Base-by-base conservation (phyloP, 139 green algal species). In the Axilococcus clingmanii region DNA sequence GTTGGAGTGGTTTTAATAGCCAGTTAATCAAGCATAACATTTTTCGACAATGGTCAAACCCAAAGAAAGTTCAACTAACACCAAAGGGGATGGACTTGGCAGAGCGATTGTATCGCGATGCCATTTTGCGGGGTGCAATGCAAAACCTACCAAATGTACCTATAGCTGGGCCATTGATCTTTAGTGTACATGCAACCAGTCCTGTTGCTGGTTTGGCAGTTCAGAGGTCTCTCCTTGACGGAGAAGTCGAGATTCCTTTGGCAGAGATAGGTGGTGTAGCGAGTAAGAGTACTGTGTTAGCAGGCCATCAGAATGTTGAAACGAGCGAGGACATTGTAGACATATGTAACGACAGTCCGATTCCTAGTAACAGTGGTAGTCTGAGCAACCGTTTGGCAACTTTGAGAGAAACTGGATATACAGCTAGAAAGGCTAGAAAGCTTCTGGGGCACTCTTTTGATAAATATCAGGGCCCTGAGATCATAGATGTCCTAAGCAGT, bases 31-130 rank as follows among this genome's bases (percentile, higher is more conserved):
- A 42, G 17, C 49, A 56, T 23, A 51, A 50, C 3, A 40, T 72
- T 27, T 48, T 35, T 6, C 17, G 27, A 24, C 14, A 27, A 4
- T 65, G 20, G 16, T 43, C 24, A 27, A 66, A 66, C 34, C 63
- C 63, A 9, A 62, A 48, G 40, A 65, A 66, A 37, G 29, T 59
- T 19, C 45, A 42, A 1, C 48, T 72, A 29, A 72, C 48, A 1
- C 17, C 19, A 35, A n/a, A 61, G 46, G 66, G 76, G 29, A 44
- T 63, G 35, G 55, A 25, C 8, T 50, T 80, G 54, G 77, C 57
- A 8, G 77, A 72, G 17, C 45, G 55, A 23, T 55, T 83, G 47
- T 83, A 83, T 48, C 63, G 62, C 48, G 55, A 76, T 22, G 75
- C 61, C 3, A 38, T 80, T 20, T 43, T 40, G 22, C 55, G 63